Base-by-base conservation (phyloP, 179 eudicot genomes). In the Silene coronaria region DNA sequence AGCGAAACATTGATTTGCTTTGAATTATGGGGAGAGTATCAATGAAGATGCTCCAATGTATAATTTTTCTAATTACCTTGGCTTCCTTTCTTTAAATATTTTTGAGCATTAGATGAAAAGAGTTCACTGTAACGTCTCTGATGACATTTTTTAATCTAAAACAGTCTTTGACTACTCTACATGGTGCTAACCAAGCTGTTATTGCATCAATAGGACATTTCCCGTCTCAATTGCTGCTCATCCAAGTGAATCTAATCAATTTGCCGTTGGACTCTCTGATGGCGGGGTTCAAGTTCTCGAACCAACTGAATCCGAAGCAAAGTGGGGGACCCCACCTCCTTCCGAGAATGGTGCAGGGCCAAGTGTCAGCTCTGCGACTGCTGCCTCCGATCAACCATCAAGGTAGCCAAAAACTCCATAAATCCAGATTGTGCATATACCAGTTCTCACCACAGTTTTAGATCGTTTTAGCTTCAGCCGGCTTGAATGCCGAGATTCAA, bases 191-290 rank as follows among this genome's bases (percentile, higher is more conserved):
- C 63, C 30, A 45, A 42, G n/a, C 36, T 73, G 16, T 4, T 17
- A 2, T 59, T 69, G 71, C 86, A 87, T 92, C 84, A 42, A 59
- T n/a, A 82, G 85, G 77, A 80, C 72, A 45, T 75, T 84, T 78
- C 96, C 96, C 6, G 79, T 89, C 24, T 89, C 84, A 28, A 78
- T 91, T 46, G 93, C 96, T 34, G 85, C 96, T 64, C 93, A 91
- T 77, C 96, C 96, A 66, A 77, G 83, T 2, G 92, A 87, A 73
- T 76, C 93, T 4, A 84, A 83, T 62, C 96, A 90, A 76, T 86
- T 90, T 75, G 96, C 96, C 0, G 71, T 91, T 1, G 96, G 96
- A 34, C 88, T 91, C 5, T 84, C 84, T 5, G 93, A 91, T 75
- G 96, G 96, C 60, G 84, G 85, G 53, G 89, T 89, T 10, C 81